Base-by-base conservation (phyloP, 768 basidiomycete species). In the Serendipita vermifera region DNA sequence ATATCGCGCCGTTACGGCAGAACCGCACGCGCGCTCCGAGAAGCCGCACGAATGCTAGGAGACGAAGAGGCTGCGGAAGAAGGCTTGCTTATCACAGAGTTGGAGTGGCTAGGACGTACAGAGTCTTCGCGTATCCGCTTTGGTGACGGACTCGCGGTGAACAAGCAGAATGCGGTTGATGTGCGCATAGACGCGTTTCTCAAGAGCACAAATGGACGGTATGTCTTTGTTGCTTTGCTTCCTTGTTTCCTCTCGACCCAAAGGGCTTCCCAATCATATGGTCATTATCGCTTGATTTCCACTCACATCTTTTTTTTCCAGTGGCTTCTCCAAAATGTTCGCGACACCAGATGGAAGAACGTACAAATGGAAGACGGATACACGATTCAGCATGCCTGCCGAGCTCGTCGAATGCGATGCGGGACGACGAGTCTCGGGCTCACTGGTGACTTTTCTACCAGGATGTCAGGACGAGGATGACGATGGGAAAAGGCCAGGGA, bases 391-490 rank as follows among this genome's bases (percentile, higher is more conserved):
- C 22, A 15, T 15, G 15, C 46, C 46, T n/a, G 46, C 31, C 20
- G 46, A 51, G 22, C 46, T 51, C 14, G 27, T 51, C n/a, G 20
- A 51, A 51, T 51, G 46, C 46, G 46, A 51, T n/a, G 27, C n/a
- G 6, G 46, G 46, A 4, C 20, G 22, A 29, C n/a, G 46, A 14
- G 22, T 51, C 22, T 51, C 46, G 9, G 7, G 4, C 31, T 29
- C 46, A 9, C 29, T 51, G 20, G 46, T 51, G 15, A 51, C 46
- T 6, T 51, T 26, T 29, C n/a, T n/a, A n/a, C n/a, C n/a, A n/a
- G n/a, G n/a, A n/a, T n/a, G n/a, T n/a, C 46, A 51, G 15, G 46
- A 51, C 24, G 14, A 20, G 9, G n/a, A 17, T 7, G 5, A 20
- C 4, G 46, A 29, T 4, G 46, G 31, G 9, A 2, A 29, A 15